Evolutionary conservation across 768 basidiomycete genomes (phyloP).

Genomic region (Cyclocybe cylindracea): DNA sequence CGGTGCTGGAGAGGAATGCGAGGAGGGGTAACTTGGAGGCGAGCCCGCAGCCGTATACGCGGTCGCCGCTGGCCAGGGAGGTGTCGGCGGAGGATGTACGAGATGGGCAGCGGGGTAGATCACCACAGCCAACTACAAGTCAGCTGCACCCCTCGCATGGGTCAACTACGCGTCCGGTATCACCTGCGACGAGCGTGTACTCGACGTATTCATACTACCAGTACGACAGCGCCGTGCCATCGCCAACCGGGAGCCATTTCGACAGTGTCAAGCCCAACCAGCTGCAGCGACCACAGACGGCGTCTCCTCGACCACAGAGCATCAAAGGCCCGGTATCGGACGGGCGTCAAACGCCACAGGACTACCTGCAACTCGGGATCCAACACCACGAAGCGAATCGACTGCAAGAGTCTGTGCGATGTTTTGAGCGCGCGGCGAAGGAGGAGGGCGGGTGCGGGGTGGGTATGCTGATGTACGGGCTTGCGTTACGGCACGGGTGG

Average conservation of each 20-base stretch:
- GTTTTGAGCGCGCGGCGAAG: slow-evolving; percentile 79
- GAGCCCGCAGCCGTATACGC: slow-evolving; percentile 2
- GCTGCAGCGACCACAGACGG: slow-evolving; percentile 9
- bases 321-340: slow-evolving; percentile 7
- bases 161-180: slow-evolving; percentile 3
- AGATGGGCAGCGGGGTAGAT: no score
- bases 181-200: slow-evolving; percentile 41
- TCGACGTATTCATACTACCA: no score
- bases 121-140: no score
- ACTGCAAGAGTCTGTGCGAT: slow-evolving; percentile 65
- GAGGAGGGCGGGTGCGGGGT: slow-evolving; percentile 81
- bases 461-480: slow-evolving; percentile 94
- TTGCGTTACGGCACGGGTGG: slow-evolving; percentile 87
- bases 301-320: slow-evolving; percentile 1
- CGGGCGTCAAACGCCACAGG: slow-evolving; percentile 47
- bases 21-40: slow-evolving; percentile 35
- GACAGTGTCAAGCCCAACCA: slow-evolving; percentile 10
- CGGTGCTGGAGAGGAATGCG: slow-evolving; percentile 62
- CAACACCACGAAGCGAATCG: slow-evolving; percentile 75
- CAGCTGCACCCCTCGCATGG: slow-evolving; percentile 1
- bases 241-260: slow-evolving; percentile 34
- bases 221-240: slow-evolving; percentile 46
- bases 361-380: slow-evolving; percentile 78
- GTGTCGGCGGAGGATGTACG: background rate
- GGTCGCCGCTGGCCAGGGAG: background rate